Evolutionary conservation across 495 filamentous ascomycete genomes (phyloP), one percentile per base, ranked within the genome.

Genomic region (Trichoderma reesei): DNA sequence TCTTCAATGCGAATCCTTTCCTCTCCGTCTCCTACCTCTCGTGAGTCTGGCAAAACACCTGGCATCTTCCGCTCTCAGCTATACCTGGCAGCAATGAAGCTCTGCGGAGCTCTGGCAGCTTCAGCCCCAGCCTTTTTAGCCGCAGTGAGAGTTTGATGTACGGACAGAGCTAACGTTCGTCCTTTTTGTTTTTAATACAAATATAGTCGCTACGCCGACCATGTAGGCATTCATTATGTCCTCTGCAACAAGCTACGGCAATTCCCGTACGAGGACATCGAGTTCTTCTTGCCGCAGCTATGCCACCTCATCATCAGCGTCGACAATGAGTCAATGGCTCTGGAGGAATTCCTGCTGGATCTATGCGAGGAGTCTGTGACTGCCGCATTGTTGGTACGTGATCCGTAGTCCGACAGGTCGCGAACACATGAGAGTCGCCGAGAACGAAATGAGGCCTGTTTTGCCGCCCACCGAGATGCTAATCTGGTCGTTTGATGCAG

Each of bases 201-300:
- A 26, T 68, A 60, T 72, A 90, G 88, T 64, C 88, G 88, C 64
- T 91, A 91, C 80, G 88, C 88, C 68, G 85, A 90, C 69, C 86
- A 91, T 79, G 86, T 91, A 72, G 88, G 88, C 46, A 89, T 91
- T 66, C 87, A 90, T 76, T 88, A 90, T 74, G 86, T 90, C 48
- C 80, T 91, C 42, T 90, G 88, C 79, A 85, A 81, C 67, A 91
- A 91, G 79, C 82, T 91, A 60, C 88, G 88, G 68, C 85, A 88
- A 73, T 91, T 91, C 74, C 84, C 83, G 67, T 90, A 90, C 76
- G 86, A 88, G 75, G 87, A 91, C 75, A 89, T 91, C 72, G 88
- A 91, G 73, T 91, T 91, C 83, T 90, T 90, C 76, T 82, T 91
- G 20, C 88, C 88, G 56, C 88, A 89, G 74, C 78, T 91, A 76